Evolutionary conservation across 2,329 filamentous ascomycete genomes (phyloP).

Genomic region (Ophiostoma sp.): DNA sequence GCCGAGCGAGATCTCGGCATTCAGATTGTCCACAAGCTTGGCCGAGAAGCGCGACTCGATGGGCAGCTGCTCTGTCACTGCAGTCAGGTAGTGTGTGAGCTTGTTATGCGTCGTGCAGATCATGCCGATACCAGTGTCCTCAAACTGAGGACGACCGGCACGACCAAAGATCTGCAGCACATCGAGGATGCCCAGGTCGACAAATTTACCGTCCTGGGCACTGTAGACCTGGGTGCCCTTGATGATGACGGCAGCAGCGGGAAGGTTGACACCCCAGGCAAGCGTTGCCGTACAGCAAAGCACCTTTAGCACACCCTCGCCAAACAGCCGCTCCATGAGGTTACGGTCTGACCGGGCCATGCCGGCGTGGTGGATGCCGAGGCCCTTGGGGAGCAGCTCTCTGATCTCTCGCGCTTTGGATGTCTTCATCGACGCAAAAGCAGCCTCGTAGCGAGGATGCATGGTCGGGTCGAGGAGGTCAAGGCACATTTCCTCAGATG

Average conservation of each 20-base stretch:
- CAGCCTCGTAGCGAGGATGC: conserved; percentile 75
- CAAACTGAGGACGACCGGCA: conserved; percentile 94
- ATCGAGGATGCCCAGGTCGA: conserved; percentile 92
- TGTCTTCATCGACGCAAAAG: conserved; percentile 76
- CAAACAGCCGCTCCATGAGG: conserved; percentile 88
- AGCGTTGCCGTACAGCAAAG: conserved; percentile 97
- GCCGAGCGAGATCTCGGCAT: conserved; percentile 87
- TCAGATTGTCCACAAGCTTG: conserved; percentile 92
- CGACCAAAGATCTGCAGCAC: conserved; percentile 98
- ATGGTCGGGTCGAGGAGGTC: conserved; percentile 77
- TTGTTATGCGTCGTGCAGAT: conserved; percentile 97
- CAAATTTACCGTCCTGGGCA: conserved; percentile 91
- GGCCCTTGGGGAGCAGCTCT: conserved; percentile 81
- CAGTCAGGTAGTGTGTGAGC: conserved; percentile 80
- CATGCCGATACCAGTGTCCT: conserved; percentile 95
- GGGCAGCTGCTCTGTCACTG: conserved; percentile 90
- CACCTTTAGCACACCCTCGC: conserved; percentile 88
- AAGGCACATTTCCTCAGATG: conserved; percentile 68
- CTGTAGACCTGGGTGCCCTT: conserved; percentile 98
- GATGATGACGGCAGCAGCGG: conserved; percentile 92
- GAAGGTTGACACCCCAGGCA: conserved; percentile 98
- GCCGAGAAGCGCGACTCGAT: conserved; percentile 96
- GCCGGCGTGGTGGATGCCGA: conserved; percentile 93
- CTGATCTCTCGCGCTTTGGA: conserved; percentile 82
- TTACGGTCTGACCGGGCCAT: conserved; percentile 94